Base-by-base conservation (phyloP, 306 rosid species). In the Parietaria judaica region DNA sequence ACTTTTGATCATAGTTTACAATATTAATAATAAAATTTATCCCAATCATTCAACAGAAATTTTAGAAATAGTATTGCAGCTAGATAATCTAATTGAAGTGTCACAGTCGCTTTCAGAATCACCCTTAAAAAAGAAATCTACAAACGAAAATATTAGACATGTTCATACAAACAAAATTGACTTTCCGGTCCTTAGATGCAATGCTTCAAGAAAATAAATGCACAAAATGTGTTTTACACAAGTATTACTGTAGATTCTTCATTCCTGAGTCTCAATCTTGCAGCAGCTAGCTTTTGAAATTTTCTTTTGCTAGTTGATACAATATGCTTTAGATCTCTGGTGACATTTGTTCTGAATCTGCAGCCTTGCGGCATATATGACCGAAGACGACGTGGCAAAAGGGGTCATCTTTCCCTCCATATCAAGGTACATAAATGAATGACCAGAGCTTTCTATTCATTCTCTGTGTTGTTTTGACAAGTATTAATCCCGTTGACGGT, bases 291-390 rank as follows among this genome's bases (percentile, higher is more conserved):
- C n/a, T 5, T 63, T 55, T 15, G 1, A 54, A 31, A 31, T 53
- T 34, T 61, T 55, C 11, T 36, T 15, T 3, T 67, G 37, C 44
- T 4, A 17, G 45, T 49, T 43, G 14, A 51, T 63, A 56, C 16
- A 37, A 34, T 41, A 38, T 63, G 34, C 58, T 65, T 58, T 63
- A 39, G 54, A 50, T 50, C 14, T 50, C 8, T 12, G n/a, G 45
- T 41, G 3, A 41, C 45, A 41, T 41, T 41, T 41, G 9, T 5
- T 41, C 45, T 41, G 48, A 75, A 74, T 78, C 66, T 65, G 72
- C 89, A 88, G 99, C 81, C 80, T 94, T 45, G 99, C 97, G 45
- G 90, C 88, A 64, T 88, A 88, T 76, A 94, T 94, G 95, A 84
- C 81, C 48, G 99, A 94, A 49, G 99, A 94, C 63, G 95, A 88